Evolutionary conservation across 148 eudicot species (phyloP), one percentile per base, ranked within the genome.

Genomic region (Silene uniflora): DNA sequence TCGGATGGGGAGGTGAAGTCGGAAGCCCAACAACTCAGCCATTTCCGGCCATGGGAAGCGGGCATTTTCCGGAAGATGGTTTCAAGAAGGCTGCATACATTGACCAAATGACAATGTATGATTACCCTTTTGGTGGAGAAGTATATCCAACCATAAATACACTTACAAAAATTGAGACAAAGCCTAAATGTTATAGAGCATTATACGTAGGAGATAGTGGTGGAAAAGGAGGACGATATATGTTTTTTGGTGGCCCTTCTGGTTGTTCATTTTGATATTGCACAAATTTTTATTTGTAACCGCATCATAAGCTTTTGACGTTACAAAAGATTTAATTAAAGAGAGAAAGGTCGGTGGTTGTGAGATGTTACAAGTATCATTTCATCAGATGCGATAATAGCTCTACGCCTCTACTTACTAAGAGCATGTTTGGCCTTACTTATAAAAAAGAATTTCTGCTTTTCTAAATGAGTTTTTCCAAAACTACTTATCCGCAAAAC

Each of bases 1-100:
- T 44, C 23, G 73, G 58, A 14, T 69, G 73, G 73, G 73, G 73
- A 44, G 73, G 73, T 5, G 73, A 69, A 44, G 56, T 69, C 10
- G 55, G 17, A 0, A 25, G 73, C 2, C 73, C 73, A 44, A 1
- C 56, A 46, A 44, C 56, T 13, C 27, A 39, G 25, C 27, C 27
- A 5, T 8, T 22, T 1, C 73, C 73, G 12, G 73, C 6, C 2
- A 69, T 69, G 73, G 73, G 73, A 44, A 46, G 73, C 44, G 73
- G 73, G 3, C 73, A 69, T 69, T 69, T 42, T 44, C 56, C 73
- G 5, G 70, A 66, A 29, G 42, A 66, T 7, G 70, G 70, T 14
- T 61, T 61, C 13, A 10, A 61, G 23, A 21, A 61, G 3, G 65
- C 65, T 61, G 65, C 65, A 9, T 61, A 16, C 23, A 10, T 61